Evolutionary conservation across 768 basidiomycete genomes (phyloP).

Genomic region (Melanogaster broomeanus): DNA sequence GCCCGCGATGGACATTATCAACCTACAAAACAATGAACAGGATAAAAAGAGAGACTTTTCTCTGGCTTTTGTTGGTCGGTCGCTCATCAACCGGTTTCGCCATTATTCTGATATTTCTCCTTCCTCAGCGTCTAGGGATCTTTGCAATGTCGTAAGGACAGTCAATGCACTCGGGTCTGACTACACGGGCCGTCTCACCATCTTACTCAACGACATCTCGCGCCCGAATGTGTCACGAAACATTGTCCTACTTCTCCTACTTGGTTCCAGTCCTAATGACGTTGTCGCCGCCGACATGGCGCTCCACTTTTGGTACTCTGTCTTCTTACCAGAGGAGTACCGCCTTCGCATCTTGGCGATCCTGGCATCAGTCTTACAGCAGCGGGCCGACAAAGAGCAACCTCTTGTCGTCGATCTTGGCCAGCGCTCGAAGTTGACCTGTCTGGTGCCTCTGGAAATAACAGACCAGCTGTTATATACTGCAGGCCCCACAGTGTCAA

Average conservation of each 20-base stretch:
- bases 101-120: not conserved
- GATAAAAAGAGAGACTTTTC: slow-evolving; percentile 19
- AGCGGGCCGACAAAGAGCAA: slow-evolving; percentile 12
- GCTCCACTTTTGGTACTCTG: slow-evolving; percentile 50
- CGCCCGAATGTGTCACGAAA: slow-evolving; percentile 36
- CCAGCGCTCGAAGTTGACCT: slow-evolving; percentile 17
- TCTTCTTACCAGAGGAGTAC: slow-evolving; percentile 38
- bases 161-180: slow-evolving; percentile 43
- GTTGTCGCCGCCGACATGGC: slow-evolving; percentile 41
- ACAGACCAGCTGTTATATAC: slow-evolving; percentile 31
- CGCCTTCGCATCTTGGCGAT: slow-evolving; percentile 17
- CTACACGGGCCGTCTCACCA: slow-evolving; percentile 38
- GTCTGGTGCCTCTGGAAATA: slow-evolving; percentile 22
- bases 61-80: slow-evolving; percentile 23
- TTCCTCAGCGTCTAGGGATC: slow-evolving; percentile 43
- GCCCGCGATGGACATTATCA: slow-evolving; percentile 32
- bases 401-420: slow-evolving; percentile 13
- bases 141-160: slow-evolving; percentile 43
- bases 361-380: slow-evolving; percentile 16
- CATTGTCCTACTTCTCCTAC: slow-evolving; percentile 41
- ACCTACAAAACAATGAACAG: slow-evolving; percentile 23
- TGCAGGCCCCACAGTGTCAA: slow-evolving; percentile 22
- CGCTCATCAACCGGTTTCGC: not conserved
- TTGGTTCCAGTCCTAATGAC: slow-evolving; percentile 34
- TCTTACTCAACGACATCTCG: slow-evolving; percentile 45